Evolutionary conservation across 1,284 basidiomycete genomes (phyloP).

Genomic region (Mycosarcoma maydis): DNA sequence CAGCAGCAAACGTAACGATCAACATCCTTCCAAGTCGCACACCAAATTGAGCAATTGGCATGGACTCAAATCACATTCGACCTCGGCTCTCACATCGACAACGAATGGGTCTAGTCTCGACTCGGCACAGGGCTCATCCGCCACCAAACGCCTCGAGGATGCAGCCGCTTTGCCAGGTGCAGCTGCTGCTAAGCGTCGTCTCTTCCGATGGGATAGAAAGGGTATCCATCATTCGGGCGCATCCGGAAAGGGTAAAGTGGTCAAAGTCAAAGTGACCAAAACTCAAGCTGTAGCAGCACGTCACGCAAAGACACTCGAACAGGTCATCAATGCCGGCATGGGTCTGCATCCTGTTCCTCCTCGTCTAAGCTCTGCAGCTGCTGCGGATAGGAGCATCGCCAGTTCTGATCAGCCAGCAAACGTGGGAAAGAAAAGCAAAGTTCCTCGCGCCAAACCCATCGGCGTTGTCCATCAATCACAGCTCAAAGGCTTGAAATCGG

Average conservation of each 20-base stretch:
- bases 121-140: slow-evolving; percentile 10
- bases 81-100: slow-evolving; percentile 13
- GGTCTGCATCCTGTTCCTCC: slow-evolving; percentile 38
- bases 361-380: slow-evolving; percentile 16
- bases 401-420: slow-evolving; percentile 2
- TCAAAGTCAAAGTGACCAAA: slow-evolving; percentile 51
- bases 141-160: slow-evolving; percentile 13
- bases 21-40: slow-evolving; percentile 1
- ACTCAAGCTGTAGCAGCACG: slow-evolving; percentile 49
- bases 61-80: slow-evolving; percentile 34
- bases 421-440: slow-evolving; percentile 33
- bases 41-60: slow-evolving; percentile 24
- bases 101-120: slow-evolving; percentile 22
- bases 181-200: slow-evolving; percentile 32
- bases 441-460: slow-evolving; percentile 20
- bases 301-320: slow-evolving; percentile 58
- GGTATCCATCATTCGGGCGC: slow-evolving; percentile 33
- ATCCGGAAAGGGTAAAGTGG: slow-evolving; percentile 29
- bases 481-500: slow-evolving; percentile 52
- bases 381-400: neutral
- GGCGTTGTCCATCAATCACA: slow-evolving; percentile 40
- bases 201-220: slow-evolving; percentile 42
- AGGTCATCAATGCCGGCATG: slow-evolving; percentile 57
- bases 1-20: neutral
- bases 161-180: slow-evolving; percentile 25